Evolutionary conservation across 2,329 filamentous ascomycete species (phyloP).

Genomic region (Phoma sp.): DNA sequence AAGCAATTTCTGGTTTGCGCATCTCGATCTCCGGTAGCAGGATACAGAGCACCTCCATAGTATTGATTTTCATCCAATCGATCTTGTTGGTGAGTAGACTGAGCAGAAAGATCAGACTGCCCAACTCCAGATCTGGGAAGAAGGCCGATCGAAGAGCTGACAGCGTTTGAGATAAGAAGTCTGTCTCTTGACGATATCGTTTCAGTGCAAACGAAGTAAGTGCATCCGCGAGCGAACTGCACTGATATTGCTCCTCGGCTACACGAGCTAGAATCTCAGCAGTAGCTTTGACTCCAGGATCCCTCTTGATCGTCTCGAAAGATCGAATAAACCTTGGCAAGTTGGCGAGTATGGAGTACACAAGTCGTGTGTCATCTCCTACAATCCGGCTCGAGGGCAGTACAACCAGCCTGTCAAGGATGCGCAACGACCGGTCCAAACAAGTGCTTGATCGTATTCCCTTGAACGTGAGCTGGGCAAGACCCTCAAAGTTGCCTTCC

Average conservation of each 20-base stretch:
- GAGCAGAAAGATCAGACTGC: slow-evolving; percentile 87
- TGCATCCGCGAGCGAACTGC: slow-evolving; percentile 70
- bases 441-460: slow-evolving; percentile 87
- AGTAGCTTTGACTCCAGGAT: slow-evolving; percentile 59
- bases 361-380: slow-evolving; percentile 80
- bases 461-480: slow-evolving; percentile 88
- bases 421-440: slow-evolving; percentile 76
- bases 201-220: slow-evolving; percentile 74
- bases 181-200: slow-evolving; percentile 71
- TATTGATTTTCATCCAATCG: slow-evolving; percentile 90
- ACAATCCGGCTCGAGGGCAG: slow-evolving; percentile 82
- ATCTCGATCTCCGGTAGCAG: slow-evolving; percentile 92
- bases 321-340: slow-evolving; percentile 83
- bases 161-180: slow-evolving; percentile 79
- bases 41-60: slow-evolving; percentile 86
- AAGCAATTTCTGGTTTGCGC: slow-evolving; percentile 86
- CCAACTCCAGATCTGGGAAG: slow-evolving; percentile 82
- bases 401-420: slow-evolving; percentile 79
- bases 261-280: slow-evolving; percentile 75
- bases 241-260: slow-evolving; percentile 76
- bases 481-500: slow-evolving; percentile 87
- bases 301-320: slow-evolving; percentile 70
- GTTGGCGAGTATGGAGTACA: slow-evolving; percentile 91
- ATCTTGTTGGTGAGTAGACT: slow-evolving; percentile 88
- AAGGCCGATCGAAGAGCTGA: slow-evolving; percentile 78